Evolutionary conservation across 768 basidiomycete species (phyloP), one percentile per base, ranked within the genome.

Genomic region (Exidia glandulosa): DNA sequence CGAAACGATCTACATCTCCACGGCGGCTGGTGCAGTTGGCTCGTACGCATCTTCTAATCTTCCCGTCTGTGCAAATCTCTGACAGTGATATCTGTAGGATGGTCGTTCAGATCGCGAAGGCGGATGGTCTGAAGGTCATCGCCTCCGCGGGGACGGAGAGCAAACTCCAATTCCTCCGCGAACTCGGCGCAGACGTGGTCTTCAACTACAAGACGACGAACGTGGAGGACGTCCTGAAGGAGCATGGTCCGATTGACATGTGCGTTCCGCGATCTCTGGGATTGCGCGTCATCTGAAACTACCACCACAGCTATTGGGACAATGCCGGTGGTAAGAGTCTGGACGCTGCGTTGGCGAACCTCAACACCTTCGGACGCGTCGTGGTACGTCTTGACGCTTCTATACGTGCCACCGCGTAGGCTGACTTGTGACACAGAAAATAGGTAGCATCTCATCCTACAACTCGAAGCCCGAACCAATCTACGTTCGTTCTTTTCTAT

Each of bases 261-360:
- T 9, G 71, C 47, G 61, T 57, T 12, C 41, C 19, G 19, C 41
- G 54, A 31, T 30, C 41, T 10, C 41, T 57, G 30, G 61, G 54
- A 55, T 57, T 16, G 34, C 32, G 23, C 7, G n/a, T 58, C 31
- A 36, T n/a, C 10, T 6, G 19, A 9, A 12, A 52, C 13, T 9
- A 12, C 16, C 19, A 5, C n/a, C 19, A 19, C 55, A 79, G 78
- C 32, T 82, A 74, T 63, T 81, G 79, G 78, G 81, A 83, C 61
- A 77, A 81, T 45, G 84, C 85, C 10, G 84, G 83, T 13, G 84
- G 85, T 1, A 77, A 81, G 58, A 78, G 74, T 0, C 72, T 87
- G 3, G 84, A 86, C 5, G 74, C 76, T 19, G 84, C 81, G 1
- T 66, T 87, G 3, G 71, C 74, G 1, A 75, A 74, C 41, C 74